Evolutionary conservation across 1,139 yeast genomes (phyloP), one percentile per base, ranked within the genome.

Genomic region (Yamadazyma oceani): DNA sequence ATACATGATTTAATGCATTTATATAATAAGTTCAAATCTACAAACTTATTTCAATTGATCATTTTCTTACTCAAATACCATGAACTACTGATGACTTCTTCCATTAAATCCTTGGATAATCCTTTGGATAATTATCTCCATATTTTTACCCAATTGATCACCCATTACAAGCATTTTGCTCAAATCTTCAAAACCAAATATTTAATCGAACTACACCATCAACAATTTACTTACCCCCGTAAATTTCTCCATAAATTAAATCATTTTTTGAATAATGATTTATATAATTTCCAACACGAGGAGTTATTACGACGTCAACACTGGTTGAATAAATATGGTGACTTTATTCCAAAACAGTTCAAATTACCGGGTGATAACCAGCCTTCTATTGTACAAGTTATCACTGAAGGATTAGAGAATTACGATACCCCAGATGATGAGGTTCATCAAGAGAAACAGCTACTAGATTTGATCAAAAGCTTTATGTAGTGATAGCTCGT

Each of bases 281-380:
- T 71, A 29, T 51, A 55, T 31, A 51, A 50, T 31, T 45, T 69
- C 29, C 74, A 69, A 43, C 51, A 54, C 21, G 62, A 62, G 31
- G 77, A 71, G 46, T 45, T 51, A 6, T 61, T 59, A 25, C 51
- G 74, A 43, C 50, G 77, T 27, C 54, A 49, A 27, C 50, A 49
- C 17, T 71, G 77, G 77, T 50, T 68, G 21, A 49, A 52, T 3
- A 60, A 63, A 34, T 69, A 65, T 42, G 76, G 75, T 4, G 66
- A 61, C 33, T 70, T 64, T 41, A 68, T 70, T 8, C 77, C 77
- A 3, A 60, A 58, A 35, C 71, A 66, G 40, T 66, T 70, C 42
- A 53, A 48, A 30, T 51, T 71, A 5, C 75, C 75, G 0, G 75
- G 74, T 1, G 73, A 66, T 29, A 57, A 55, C 31, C 66, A 64